Conservation (phyloP, 2,329 filamentous ascomycete genomes). For the Zymoseptoria pseudotritici region DNA sequence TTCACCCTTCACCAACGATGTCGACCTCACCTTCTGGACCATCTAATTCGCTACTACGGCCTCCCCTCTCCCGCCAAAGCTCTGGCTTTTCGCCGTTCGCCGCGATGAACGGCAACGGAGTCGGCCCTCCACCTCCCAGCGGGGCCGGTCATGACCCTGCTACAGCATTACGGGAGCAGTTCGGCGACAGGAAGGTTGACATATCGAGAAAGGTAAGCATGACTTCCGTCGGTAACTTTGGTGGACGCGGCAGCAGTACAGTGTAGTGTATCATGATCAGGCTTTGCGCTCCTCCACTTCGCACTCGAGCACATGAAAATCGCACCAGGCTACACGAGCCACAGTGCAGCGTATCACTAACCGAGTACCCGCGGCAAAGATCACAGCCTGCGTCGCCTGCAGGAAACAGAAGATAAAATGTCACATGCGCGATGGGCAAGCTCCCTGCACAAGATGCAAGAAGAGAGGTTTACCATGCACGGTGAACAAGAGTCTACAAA, state of each 20-base stretch:
- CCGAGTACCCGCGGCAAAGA: constrained; percentile 12
- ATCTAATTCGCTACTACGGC: not conserved
- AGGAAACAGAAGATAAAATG: constrained; percentile 39
- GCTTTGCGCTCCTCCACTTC: not conserved
- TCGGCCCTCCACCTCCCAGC: not conserved
- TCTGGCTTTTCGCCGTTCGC: not conserved
- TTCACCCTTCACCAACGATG: not conserved
- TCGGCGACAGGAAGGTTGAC: constrained; percentile 13
- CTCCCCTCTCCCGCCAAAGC: not conserved
- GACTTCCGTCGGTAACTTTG: not conserved
- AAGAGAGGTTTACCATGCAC: constrained; percentile 35
- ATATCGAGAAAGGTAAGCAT: not conserved
- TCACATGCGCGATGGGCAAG: constrained; percentile 32
- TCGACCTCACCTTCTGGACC: not conserved
- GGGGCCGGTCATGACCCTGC: not conserved
- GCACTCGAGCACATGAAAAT: not conserved
- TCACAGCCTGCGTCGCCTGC: constrained; percentile 35
- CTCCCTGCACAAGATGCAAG: constrained; percentile 36
- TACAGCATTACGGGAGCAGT: constrained; percentile 13
- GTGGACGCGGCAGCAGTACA: not conserved
- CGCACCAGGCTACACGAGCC: constrained; percentile 22
- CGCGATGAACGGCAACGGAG: not conserved
- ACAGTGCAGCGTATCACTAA: not conserved
- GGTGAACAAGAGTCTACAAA: constrained; percentile 37
- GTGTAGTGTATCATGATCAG: not conserved